Percentiles rank a stretch among this genome's conserved stretches.
phyloP scores from a whole-genome alignment of 257 asterid genomes.

The Solanum piurae region DNA sequence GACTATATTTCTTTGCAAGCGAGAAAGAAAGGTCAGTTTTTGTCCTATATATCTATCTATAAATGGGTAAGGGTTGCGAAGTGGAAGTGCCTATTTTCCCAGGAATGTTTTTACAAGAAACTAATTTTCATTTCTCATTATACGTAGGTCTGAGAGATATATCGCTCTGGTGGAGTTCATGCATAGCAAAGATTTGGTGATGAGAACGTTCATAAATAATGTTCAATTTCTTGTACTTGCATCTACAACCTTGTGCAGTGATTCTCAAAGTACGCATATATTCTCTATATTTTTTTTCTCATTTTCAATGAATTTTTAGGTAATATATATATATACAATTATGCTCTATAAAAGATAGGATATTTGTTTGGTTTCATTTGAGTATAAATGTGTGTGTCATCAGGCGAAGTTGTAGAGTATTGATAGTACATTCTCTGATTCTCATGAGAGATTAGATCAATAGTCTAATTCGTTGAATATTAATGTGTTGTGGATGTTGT shows the following conservation, averaged over 20 bases:
- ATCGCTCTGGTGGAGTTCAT: slow-evolving; percentile 29
- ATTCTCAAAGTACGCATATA: slow-evolving; percentile 30
- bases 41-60: not conserved
- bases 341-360: not conserved
- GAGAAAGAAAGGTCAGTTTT: not conserved
- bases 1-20: not conserved
- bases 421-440: no score
- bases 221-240: slow-evolving; percentile 51
- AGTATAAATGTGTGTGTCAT: not conserved
- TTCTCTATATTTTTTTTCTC: not conserved
- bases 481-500: not conserved
- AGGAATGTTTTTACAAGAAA: not conserved
- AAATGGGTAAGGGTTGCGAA: not conserved
- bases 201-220: slow-evolving; percentile 37
- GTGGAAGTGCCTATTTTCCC: not conserved
- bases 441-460: not conserved
- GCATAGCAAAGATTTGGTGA: slow-evolving; percentile 17
- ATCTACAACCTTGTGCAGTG: slow-evolving; percentile 27
- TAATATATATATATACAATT: not conserved
- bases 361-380: not conserved
- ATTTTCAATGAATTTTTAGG: not conserved
- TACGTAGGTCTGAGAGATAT: slow-evolving; percentile 32
- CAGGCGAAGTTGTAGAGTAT: not conserved
- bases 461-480: no score
- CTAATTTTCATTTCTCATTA: not conserved